phyloP scores from a whole-genome alignment of 805 yeast genomes.

The Yarrowia sp. region DNA sequence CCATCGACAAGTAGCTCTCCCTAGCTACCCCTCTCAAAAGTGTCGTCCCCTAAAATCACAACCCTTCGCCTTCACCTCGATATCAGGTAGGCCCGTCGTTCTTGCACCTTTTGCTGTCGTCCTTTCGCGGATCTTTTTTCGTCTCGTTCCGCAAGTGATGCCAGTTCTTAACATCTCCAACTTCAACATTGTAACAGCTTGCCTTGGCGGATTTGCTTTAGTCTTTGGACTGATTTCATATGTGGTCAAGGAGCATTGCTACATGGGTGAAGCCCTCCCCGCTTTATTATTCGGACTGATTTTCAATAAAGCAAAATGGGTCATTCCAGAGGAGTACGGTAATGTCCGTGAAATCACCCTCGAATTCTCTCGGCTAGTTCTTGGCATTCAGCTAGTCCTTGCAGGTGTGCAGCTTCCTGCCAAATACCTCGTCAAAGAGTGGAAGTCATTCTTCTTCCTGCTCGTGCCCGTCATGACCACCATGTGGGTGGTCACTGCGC shows the following conservation, averaged over 20 bases:
- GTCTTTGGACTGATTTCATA: conserved; percentile 58
- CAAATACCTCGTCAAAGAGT: conserved; percentile 59
- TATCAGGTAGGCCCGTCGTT: conserved; percentile 22
- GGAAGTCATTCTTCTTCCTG: conserved; percentile 56
- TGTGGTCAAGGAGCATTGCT: conserved; percentile 56
- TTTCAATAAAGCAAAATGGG: conserved; percentile 57
- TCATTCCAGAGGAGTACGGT: conserved; percentile 53
- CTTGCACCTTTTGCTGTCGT: not conserved
- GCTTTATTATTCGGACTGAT: conserved; percentile 62
- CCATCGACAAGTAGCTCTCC: not conserved
- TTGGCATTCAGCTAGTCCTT: conserved; percentile 69
- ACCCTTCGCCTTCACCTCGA: conserved; percentile 22
- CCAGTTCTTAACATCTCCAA: conserved; percentile 28
- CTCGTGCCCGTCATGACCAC: conserved; percentile 67
- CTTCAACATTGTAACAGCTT: conserved; percentile 52
- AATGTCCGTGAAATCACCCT: conserved; percentile 50
- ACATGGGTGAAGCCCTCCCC: conserved; percentile 65
- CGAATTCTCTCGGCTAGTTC: conserved; percentile 60
- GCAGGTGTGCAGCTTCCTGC: conserved; percentile 73
- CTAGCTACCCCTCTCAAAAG: conserved; percentile 21
- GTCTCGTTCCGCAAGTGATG: not conserved
- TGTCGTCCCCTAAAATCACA: conserved; percentile 12
- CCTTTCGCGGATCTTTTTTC: not conserved
- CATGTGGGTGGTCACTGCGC: conserved; percentile 66
- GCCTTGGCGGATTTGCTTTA: conserved; percentile 59